Evolutionary conservation across 257 asterid genomes (phyloP).

Genomic region (Thymus quinquecostatus): DNA sequence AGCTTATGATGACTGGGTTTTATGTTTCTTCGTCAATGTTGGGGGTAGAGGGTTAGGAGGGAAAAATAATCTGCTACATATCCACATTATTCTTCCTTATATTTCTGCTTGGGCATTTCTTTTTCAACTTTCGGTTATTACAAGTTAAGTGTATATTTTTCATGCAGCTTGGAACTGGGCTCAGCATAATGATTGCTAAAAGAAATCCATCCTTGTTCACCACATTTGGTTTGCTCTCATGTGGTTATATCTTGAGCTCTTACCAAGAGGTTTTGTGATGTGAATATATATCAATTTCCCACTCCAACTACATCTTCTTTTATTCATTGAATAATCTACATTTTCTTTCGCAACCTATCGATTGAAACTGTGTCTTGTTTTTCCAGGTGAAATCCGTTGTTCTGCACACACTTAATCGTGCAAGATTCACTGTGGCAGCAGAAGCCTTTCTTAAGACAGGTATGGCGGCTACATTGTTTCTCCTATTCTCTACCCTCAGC

Average conservation of each 20-base stretch:
- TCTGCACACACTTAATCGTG: slow-evolving; percentile 87
- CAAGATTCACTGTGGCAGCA: slow-evolving; percentile 94
- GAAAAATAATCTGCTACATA: neutral
- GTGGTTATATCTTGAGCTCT: slow-evolving; percentile 94
- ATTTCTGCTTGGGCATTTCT: slow-evolving; percentile 3
- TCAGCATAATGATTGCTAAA: slow-evolving; percentile 84
- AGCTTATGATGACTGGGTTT: no score
- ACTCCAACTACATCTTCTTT: neutral
- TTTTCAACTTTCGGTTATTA: slow-evolving; percentile 25
- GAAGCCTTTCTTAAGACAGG: slow-evolving; percentile 95
- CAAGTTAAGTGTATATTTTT: slow-evolving; percentile 38
- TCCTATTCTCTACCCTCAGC: neutral
- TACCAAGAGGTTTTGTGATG: slow-evolving; percentile 77
- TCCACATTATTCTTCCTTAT: slow-evolving; percentile 18
- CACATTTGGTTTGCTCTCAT: slow-evolving; percentile 82
- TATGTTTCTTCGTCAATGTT: no score
- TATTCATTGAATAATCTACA: slow-evolving; percentile 8
- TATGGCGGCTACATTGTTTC: slow-evolving; percentile 26
- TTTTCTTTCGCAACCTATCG: slow-evolving; percentile 18
- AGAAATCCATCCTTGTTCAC: slow-evolving; percentile 86
- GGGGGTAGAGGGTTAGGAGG: no score
- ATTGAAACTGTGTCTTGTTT: slow-evolving; percentile 23
- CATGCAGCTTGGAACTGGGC: slow-evolving; percentile 95
- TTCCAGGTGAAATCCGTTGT: slow-evolving; percentile 93
- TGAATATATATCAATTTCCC: slow-evolving; percentile 25